These are phyloP conservation scores for Phialophora tarda DNA, from an alignment of 2,329 filamentous ascomycete genomes.

Conservation along the genomic window DNA sequence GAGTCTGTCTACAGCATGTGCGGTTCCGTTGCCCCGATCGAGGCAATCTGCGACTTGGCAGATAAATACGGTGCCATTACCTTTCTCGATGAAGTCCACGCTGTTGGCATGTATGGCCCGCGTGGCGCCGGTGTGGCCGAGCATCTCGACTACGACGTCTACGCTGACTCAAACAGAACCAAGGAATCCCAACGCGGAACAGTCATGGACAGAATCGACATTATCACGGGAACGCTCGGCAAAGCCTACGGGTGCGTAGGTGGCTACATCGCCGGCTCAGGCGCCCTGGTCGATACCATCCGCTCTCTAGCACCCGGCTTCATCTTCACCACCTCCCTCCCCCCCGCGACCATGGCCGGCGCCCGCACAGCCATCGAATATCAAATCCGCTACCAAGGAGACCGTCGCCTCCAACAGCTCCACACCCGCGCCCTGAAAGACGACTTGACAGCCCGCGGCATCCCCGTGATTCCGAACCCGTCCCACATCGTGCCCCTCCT, in stretches of 20 bases:
- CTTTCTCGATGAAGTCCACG: conserved; percentile 97
- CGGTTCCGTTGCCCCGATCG: conserved; percentile 93
- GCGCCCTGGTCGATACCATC: conserved; percentile 86
- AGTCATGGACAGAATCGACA: conserved; percentile 94
- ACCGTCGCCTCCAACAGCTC: conserved; percentile 90
- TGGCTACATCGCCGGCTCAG: conserved; percentile 92
- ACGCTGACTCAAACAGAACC: conserved; percentile 70
- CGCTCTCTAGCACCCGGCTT: conserved; percentile 95
- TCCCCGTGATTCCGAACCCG: conserved; percentile 96
- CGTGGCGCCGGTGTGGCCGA: conserved; percentile 94
- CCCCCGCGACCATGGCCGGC: conserved; percentile 95
- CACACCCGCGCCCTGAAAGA: conserved; percentile 96
- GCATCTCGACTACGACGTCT: conserved; percentile 91
- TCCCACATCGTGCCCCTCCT: conserved; percentile 94
- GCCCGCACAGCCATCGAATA: conserved; percentile 92
- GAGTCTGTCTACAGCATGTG: conserved; percentile 99
- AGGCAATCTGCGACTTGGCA: conserved; percentile 91
- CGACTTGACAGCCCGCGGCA: conserved; percentile 75
- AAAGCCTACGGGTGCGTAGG: conserved; percentile 98
- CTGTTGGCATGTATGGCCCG: conserved; percentile 98
- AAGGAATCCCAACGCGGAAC: conserved; percentile 66
- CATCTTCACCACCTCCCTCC: conserved; percentile 97
- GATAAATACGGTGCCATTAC: conserved; percentile 98
- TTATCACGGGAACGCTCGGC: conserved; percentile 95
- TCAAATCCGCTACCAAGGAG: conserved; percentile 81